Percentiles rank a stretch among this genome's conserved stretches.
phyloP scores from a whole-genome alignment of 2,329 filamentous ascomycete species.

The Parasarocladium wereldwijsianum region DNA sequence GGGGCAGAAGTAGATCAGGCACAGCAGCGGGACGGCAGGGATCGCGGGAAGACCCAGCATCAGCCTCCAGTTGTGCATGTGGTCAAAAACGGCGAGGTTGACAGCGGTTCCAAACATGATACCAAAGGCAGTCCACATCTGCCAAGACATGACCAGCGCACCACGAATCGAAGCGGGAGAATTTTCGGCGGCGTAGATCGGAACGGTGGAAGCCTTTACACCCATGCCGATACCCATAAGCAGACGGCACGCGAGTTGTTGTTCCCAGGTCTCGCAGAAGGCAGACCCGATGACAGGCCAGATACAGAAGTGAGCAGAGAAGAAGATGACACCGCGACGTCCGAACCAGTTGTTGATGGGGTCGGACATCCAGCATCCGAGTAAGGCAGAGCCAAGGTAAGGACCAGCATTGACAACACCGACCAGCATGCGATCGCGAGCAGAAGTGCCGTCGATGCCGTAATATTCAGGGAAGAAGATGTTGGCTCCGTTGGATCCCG shows the following conservation, averaged over 20 bases:
- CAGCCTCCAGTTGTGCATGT: slow-evolving; percentile 20
- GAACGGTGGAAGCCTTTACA: slow-evolving; percentile 48
- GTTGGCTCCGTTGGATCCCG: slow-evolving; percentile 46
- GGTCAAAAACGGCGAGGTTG: slow-evolving; percentile 17
- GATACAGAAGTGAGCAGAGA: slow-evolving; percentile 59
- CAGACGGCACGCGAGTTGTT: slow-evolving; percentile 52
- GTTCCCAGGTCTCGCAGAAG: slow-evolving; percentile 50
- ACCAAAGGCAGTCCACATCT: slow-evolving; percentile 48
- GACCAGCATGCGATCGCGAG: slow-evolving; percentile 31
- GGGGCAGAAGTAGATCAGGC: slow-evolving; percentile 45
- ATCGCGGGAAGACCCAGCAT: slow-evolving; percentile 48
- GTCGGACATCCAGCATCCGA: slow-evolving; percentile 45
- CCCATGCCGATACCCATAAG: slow-evolving; percentile 57
- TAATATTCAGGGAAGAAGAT: slow-evolving; percentile 39
- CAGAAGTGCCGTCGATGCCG: slow-evolving; percentile 18
- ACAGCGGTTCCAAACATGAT: slow-evolving; percentile 23
- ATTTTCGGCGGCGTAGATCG: slow-evolving; percentile 63
- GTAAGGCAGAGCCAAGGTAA: slow-evolving; percentile 28
- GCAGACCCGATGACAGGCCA: slow-evolving; percentile 48
- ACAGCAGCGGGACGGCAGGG: slow-evolving; percentile 35
- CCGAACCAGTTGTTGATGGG: slow-evolving; percentile 35
- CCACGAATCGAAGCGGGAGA: slow-evolving; percentile 54
- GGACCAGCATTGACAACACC: slow-evolving; percentile 49
- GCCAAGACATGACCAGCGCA: slow-evolving; percentile 71
- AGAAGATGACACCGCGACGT: slow-evolving; percentile 45